Conservation (phyloP, 2,329 filamentous ascomycete species). For the Ascochyta lentis region DNA sequence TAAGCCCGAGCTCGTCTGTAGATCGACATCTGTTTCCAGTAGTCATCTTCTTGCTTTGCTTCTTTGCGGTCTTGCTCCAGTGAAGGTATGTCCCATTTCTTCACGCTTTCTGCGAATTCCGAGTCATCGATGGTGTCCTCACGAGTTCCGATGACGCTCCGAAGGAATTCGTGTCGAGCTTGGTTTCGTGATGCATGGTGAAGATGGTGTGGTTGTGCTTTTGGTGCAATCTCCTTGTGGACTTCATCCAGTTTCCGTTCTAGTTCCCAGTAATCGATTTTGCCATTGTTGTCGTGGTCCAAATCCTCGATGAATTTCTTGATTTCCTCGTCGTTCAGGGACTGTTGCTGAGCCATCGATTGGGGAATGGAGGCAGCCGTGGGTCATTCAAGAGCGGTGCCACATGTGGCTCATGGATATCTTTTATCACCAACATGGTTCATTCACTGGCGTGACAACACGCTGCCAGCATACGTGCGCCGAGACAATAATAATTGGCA, state of each 20-base stretch:
- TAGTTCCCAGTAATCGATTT: constrained; percentile 60
- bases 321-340: constrained; percentile 57
- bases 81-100: constrained; percentile 57
- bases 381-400: constrained; percentile 2
- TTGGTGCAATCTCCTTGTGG: constrained; percentile 59
- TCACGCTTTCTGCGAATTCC: constrained; percentile 56
- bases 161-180: constrained; percentile 60
- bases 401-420: constrained; percentile 21
- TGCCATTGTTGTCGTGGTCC: constrained; percentile 60
- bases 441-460: constrained; percentile 13
- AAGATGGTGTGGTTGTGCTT: constrained; percentile 56
- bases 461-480: constrained; percentile 35
- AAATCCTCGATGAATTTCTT: constrained; percentile 60
- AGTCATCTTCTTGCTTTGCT: constrained; percentile 56
- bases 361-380: neutral
- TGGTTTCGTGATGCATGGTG: constrained; percentile 47
- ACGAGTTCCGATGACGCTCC: constrained; percentile 56
- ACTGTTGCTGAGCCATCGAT: constrained; percentile 35
- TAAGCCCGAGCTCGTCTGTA: constrained; percentile 59
- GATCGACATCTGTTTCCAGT: constrained; percentile 54
- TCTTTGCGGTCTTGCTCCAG: constrained; percentile 57
- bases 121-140: constrained; percentile 53
- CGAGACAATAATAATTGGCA: constrained; percentile 27
- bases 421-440: constrained; percentile 13
- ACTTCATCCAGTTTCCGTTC: constrained; percentile 62